Percentiles rank a stretch among this genome's conserved stretches.
Conservation (phyloP, 75 land plant species). For the Gnetum montanum region DNA sequence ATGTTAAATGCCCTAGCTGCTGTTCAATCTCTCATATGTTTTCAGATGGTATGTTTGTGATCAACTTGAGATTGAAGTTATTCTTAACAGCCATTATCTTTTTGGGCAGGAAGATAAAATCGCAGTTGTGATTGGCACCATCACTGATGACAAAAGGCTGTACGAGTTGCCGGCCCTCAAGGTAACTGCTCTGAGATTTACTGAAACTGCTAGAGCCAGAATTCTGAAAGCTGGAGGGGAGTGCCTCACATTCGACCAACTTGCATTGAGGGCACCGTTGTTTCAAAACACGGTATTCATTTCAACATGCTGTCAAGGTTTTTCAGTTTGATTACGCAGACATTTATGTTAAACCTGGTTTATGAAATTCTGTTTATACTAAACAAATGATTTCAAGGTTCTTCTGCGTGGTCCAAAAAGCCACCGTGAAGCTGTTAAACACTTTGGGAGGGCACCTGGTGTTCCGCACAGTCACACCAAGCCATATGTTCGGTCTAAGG, state of each 20-base stretch:
- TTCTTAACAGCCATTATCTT: too few species aligned
- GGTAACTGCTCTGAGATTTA: conserved; percentile 61
- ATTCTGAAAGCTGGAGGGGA: conserved; percentile 56
- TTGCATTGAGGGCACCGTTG: conserved; percentile 63
- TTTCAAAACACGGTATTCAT: conserved; percentile 65
- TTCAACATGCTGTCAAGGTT: neutral
- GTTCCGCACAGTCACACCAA: conserved; percentile 89
- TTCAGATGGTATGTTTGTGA: too few species aligned
- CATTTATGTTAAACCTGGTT: neutral
- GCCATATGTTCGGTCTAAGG: conserved; percentile 88
- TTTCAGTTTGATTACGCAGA: neutral
- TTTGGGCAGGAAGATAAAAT: conserved; percentile 47
- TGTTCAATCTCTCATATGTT: too few species aligned
- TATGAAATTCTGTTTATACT: neutral
- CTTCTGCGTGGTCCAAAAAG: conserved; percentile 81
- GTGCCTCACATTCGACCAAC: conserved; percentile 57
- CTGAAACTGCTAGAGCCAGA: conserved; percentile 59
- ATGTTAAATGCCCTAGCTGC: too few species aligned
- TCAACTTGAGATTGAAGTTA: neutral
- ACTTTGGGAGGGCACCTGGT: conserved; percentile 91
- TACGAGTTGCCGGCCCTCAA: conserved; percentile 55
- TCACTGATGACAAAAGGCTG: conserved; percentile 64
- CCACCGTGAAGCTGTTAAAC: conserved; percentile 81
- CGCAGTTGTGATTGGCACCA: conserved; percentile 67
- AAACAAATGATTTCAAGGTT: conserved; percentile 17